Evolutionary conservation across 2,329 filamentous ascomycete genomes (phyloP).

Genomic region (Colletotrichum sp.): DNA sequence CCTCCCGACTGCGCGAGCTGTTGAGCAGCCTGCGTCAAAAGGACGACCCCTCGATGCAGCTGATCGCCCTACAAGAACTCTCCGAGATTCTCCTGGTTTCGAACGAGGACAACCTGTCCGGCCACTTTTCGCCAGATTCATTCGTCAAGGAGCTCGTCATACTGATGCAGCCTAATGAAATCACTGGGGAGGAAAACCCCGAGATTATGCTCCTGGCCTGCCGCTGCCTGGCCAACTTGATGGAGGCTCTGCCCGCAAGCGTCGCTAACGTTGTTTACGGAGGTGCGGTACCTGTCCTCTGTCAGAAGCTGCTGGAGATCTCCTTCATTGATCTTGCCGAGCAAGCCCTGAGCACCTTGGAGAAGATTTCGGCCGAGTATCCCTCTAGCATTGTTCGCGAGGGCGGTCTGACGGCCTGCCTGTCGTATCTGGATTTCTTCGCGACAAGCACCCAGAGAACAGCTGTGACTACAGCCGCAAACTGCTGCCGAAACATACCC

Average conservation of each 20-base stretch:
- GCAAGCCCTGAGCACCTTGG: slow-evolving; percentile 92
- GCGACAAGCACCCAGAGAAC: slow-evolving; percentile 96
- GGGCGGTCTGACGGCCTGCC: slow-evolving; percentile 91
- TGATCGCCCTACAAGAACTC: slow-evolving; percentile 90
- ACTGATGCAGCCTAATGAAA: slow-evolving; percentile 90
- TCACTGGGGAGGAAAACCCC: slow-evolving; percentile 83
- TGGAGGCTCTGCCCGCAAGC: slow-evolving; percentile 93
- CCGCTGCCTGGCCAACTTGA: slow-evolving; percentile 92
- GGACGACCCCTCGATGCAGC: slow-evolving; percentile 84
- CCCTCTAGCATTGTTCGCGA: slow-evolving; percentile 94
- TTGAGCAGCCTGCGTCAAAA: slow-evolving; percentile 79
- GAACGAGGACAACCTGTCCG: slow-evolving; percentile 94
- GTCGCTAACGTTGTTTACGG: slow-evolving; percentile 97
- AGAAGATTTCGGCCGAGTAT: slow-evolving; percentile 97
- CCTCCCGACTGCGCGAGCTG: slow-evolving; percentile 79
- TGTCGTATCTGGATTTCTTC: slow-evolving; percentile 97
- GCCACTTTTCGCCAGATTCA: slow-evolving; percentile 91
- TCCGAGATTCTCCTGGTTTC: slow-evolving; percentile 93
- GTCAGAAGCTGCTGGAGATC: slow-evolving; percentile 94
- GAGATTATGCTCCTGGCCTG: slow-evolving; percentile 98
- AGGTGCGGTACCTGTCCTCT: slow-evolving; percentile 92
- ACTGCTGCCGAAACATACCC: slow-evolving; percentile 96
- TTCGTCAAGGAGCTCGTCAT: slow-evolving; percentile 94
- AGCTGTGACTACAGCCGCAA: slow-evolving; percentile 95
- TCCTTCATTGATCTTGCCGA: slow-evolving; percentile 97